phyloP scores from a whole-genome alignment of 2,329 filamentous ascomycete species.

The Domatiomyces globalis region DNA sequence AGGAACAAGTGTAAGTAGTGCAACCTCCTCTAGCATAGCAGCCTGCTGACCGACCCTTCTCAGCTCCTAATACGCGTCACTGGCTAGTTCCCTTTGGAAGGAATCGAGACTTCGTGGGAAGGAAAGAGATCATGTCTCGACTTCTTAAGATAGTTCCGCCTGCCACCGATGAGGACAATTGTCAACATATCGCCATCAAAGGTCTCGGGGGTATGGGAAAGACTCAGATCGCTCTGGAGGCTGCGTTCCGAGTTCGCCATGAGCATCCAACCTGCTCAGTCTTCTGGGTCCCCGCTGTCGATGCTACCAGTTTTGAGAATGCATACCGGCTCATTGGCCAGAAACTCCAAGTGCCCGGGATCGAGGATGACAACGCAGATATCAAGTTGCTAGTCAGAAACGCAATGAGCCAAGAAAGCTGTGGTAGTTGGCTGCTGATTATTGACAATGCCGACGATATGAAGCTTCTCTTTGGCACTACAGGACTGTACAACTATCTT shows the following conservation, averaged over 20 bases:
- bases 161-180: neutral
- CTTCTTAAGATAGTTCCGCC: slow-evolving; percentile 1
- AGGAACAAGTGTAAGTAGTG: neutral
- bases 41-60: too few relatives aligned
- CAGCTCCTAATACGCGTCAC: too few relatives aligned
- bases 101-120: slow-evolving; percentile 4
- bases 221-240: slow-evolving; percentile 17
- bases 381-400: slow-evolving; percentile 4
- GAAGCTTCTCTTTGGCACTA: neutral
- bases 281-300: slow-evolving; percentile 7
- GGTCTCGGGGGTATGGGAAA: slow-evolving; percentile 20
- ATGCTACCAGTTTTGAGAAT: slow-evolving; percentile 4
- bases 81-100: neutral
- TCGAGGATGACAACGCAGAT: slow-evolving; percentile 4
- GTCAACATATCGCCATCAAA: slow-evolving; percentile 4
- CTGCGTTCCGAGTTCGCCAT: slow-evolving; percentile 4
- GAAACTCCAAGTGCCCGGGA: slow-evolving; percentile 2
- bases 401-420: neutral
- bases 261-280: slow-evolving; percentile 3
- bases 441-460: slow-evolving; percentile 14
- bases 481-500: slow-evolving; percentile 1
- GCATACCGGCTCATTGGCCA: slow-evolving; percentile 3
- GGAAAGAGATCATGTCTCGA: slow-evolving; percentile 1
- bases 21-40: neutral
- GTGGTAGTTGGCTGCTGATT: slow-evolving; percentile 10